phyloP scores from a whole-genome alignment of 441 rosid genomes.

The Jatropha podagrica region DNA sequence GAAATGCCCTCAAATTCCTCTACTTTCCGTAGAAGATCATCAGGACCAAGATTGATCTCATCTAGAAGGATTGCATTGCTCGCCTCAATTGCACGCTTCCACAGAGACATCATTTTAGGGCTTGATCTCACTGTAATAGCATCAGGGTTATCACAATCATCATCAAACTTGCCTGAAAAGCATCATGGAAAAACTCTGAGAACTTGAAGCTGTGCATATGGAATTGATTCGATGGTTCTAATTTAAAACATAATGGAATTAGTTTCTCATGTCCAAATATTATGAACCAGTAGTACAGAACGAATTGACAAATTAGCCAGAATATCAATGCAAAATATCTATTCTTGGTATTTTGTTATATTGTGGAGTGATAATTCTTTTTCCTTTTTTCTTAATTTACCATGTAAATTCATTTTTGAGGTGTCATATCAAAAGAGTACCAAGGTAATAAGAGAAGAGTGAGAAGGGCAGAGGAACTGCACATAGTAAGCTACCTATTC shows the following conservation, averaged over 20 bases:
- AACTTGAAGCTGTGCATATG: conserved; percentile 7
- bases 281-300: neutral
- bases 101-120: conserved; percentile 73
- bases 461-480: conserved; percentile 4
- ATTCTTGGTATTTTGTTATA: neutral
- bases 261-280: neutral
- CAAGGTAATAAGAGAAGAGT: conserved; percentile 2
- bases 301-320: neutral
- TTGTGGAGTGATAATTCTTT: neutral
- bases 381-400: neutral
- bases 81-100: conserved; percentile 72
- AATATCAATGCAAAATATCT: neutral
- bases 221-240: neutral
- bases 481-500: neutral
- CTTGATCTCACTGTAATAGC: conserved; percentile 43
- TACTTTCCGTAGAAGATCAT: conserved; percentile 62
- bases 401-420: neutral
- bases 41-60: conserved; percentile 56
- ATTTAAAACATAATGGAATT: neutral
- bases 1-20: conserved; percentile 70
- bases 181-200: conserved; percentile 17
- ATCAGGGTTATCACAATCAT: conserved; percentile 20
- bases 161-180: conserved; percentile 32
- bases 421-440: neutral
- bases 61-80: conserved; percentile 65